Percentiles rank a stretch among this genome's conserved stretches.
Evolutionary conservation across 192 early-diverging fungal species (phyloP).

Genomic region (Spizellomyces sp.): DNA sequence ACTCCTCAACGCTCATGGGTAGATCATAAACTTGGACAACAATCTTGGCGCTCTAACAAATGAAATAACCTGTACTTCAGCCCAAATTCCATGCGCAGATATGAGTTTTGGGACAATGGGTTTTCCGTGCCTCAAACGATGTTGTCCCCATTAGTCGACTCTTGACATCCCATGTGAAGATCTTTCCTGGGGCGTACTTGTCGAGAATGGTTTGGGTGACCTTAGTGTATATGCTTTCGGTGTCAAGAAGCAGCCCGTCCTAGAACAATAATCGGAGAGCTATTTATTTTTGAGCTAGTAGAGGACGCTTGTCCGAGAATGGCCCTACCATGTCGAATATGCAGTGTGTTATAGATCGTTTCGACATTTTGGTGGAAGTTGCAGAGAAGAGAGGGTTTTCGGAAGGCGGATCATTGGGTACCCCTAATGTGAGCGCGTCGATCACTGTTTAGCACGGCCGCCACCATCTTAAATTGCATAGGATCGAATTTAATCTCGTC

Average conservation of each 20-base stretch:
- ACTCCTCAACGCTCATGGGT: slow-evolving; percentile 81
- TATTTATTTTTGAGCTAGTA: slow-evolving; percentile 5
- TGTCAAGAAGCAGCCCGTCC: slow-evolving; percentile 66
- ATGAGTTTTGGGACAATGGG: not conserved
- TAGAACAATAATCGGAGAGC: slow-evolving; percentile 37
- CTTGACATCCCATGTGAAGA: slow-evolving; percentile 46
- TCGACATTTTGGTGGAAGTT: no score
- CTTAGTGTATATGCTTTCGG: slow-evolving; percentile 86
- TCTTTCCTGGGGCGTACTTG: slow-evolving; percentile 59
- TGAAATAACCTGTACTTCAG: not conserved
- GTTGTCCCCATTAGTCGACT: slow-evolving; percentile 26
- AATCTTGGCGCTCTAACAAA: slow-evolving; percentile 44
- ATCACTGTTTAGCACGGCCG: no score
- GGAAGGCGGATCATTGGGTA: no score
- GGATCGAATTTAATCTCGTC: no score
- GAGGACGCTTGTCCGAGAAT: not conserved
- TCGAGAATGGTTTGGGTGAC: slow-evolving; percentile 81
- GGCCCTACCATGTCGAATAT: slow-evolving; percentile 30
- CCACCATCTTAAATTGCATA: no score
- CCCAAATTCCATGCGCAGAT: not conserved
- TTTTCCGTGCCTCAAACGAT: slow-evolving; percentile 17
- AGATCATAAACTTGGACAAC: slow-evolving; percentile 69
- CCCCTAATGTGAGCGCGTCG: no score
- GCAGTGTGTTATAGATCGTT: slow-evolving; percentile 20
- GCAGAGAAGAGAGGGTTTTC: no score